phyloP scores from a whole-genome alignment of 2,329 filamentous ascomycete genomes.

The Aspergillus neoniger region DNA sequence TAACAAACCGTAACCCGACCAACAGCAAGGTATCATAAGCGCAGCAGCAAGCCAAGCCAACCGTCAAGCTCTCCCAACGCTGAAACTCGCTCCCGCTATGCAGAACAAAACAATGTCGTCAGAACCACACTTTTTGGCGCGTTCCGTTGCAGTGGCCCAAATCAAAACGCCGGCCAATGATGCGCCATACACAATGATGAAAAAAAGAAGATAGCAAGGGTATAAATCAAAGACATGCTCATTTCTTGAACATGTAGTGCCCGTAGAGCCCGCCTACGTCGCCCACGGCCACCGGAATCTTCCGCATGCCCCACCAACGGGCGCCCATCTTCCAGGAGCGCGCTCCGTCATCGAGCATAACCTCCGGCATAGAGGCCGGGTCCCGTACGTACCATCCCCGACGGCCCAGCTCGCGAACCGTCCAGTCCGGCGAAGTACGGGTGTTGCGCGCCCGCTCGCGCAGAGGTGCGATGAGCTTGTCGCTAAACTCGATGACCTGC shows the following conservation, averaged over 20 bases:
- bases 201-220: constrained; percentile 13
- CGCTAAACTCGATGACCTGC: constrained; percentile 73
- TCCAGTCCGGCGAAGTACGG: constrained; percentile 65
- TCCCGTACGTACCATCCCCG: constrained; percentile 67
- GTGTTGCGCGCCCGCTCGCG: constrained; percentile 63
- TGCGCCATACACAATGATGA: constrained; percentile 1
- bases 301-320: constrained; percentile 81
- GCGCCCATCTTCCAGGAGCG: constrained; percentile 82
- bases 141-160: constrained; percentile 2
- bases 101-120: constrained; percentile 17
- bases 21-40: constrained; percentile 12
- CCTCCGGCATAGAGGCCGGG: constrained; percentile 37
- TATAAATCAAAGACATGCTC: constrained; percentile 27
- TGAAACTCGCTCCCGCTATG: constrained; percentile 25
- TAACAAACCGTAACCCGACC: background rate
- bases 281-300: constrained; percentile 57
- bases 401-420: constrained; percentile 66
- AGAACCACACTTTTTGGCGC: constrained; percentile 12
- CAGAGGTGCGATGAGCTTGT: constrained; percentile 66
- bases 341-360: constrained; percentile 55
- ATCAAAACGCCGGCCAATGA: background rate
- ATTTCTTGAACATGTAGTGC: constrained; percentile 61
- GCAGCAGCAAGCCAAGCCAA: constrained; percentile 8
- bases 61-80: constrained; percentile 14
- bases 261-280: constrained; percentile 62